A percentile compares a stretch with the other conserved stretches of the same genome.
phyloP scores from a whole-genome alignment of 2,329 filamentous ascomycete species.

The Cryphonectria nitschkei region DNA sequence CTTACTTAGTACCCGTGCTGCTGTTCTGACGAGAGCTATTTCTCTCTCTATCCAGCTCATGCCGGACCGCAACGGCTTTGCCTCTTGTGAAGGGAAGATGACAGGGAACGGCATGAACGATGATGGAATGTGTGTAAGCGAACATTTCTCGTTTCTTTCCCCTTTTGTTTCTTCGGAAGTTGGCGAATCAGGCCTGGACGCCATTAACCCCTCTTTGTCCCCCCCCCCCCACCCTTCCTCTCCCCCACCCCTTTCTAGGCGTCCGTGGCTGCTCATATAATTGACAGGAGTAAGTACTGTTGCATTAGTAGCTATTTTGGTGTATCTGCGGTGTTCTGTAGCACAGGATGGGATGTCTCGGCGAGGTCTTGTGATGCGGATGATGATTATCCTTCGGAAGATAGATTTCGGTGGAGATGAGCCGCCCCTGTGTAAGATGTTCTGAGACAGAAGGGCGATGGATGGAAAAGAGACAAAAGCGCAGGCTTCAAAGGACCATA shows the following conservation, averaged over 20 bases:
- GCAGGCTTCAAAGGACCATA: not conserved
- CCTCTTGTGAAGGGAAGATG: not conserved
- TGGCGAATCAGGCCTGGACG: not conserved
- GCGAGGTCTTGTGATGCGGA: not conserved
- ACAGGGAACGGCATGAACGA: not conserved
- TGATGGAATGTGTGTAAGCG: not conserved
- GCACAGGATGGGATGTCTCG: not conserved
- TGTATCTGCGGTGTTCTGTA: not conserved
- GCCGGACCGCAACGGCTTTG: not conserved
- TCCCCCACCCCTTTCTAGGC: not conserved
- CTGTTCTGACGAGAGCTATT: not conserved
- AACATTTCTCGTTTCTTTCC: not conserved
- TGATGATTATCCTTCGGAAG: not conserved
- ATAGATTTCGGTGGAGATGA: not conserved
- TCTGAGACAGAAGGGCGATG: not conserved
- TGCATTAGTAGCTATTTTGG: not conserved
- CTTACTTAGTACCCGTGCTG: not conserved
- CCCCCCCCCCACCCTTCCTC: not conserved
- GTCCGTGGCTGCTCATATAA: not conserved
- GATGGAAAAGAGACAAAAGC: not conserved
- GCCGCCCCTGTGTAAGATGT: not conserved
- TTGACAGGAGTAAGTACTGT: not conserved
- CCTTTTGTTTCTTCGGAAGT: not conserved
- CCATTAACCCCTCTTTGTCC: not conserved
- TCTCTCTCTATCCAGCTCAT: not conserved